phyloP scores from a whole-genome alignment of 345 rosid genomes.

The Ricinus communis region DNA sequence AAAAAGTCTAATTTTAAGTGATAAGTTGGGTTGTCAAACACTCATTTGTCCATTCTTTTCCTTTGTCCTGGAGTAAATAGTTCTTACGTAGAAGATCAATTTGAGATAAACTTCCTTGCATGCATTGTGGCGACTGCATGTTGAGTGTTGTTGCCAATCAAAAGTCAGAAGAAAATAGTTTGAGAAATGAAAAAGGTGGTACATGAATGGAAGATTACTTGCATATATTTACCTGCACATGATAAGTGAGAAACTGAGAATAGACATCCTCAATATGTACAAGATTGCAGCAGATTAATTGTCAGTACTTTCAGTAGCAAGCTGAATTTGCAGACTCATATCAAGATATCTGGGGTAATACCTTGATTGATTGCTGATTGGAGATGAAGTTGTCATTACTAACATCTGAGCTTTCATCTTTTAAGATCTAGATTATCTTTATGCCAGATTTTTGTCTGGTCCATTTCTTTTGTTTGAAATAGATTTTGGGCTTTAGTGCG shows the following conservation, averaged over 20 bases:
- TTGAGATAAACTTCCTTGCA: not conserved
- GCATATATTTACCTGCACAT: not conserved
- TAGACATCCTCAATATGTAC: not conserved
- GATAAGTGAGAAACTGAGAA: not conserved
- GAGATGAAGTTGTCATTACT: not conserved
- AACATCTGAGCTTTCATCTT: not conserved
- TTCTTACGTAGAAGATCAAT: not conserved
- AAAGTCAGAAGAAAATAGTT: not conserved
- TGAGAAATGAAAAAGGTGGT: not conserved
- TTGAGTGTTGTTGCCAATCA: not conserved
- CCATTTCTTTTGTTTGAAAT: not conserved
- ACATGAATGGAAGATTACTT: too few relatives aligned
- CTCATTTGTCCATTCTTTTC: too few relatives aligned
- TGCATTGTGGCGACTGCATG: not conserved
- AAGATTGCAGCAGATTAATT: not conserved
- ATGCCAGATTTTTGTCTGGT: slow-evolving; percentile 1
- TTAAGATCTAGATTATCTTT: not conserved
- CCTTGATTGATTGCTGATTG: not conserved
- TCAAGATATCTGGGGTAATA: not conserved
- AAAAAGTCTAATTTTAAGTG: too few relatives aligned
- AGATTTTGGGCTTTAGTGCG: not conserved
- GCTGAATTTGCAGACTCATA: not conserved
- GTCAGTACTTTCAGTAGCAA: not conserved
- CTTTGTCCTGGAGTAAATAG: not conserved
- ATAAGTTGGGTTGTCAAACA: too few relatives aligned